These are phyloP conservation scores for Boletus rufocinnamomeus DNA, from an alignment of 768 basidiomycete genomes.

Conservation along the genomic window DNA sequence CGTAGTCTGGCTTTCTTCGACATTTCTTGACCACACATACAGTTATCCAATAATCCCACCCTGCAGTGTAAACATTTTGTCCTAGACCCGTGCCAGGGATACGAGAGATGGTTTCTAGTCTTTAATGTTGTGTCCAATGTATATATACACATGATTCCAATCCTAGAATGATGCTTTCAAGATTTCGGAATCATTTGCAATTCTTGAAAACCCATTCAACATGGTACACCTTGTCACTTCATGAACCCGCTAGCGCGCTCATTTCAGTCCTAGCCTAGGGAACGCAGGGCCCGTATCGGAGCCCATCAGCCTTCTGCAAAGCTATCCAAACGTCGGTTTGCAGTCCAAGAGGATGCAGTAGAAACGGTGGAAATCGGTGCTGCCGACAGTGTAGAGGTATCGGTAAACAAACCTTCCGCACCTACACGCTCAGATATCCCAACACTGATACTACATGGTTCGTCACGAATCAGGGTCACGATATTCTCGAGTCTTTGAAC, in stretches of 20 bases:
- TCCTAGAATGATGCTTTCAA: too few relatives aligned
- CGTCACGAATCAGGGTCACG: slow-evolving; percentile 39
- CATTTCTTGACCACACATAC: background rate
- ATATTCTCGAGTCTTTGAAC: slow-evolving; percentile 43
- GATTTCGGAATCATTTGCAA: background rate
- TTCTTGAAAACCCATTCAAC: background rate
- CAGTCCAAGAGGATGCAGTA: slow-evolving; percentile 49
- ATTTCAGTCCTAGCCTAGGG: slow-evolving; percentile 33
- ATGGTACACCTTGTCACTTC: slow-evolving; percentile 24
- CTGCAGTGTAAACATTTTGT: background rate
- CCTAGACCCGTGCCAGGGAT: background rate
- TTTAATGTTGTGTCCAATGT: background rate
- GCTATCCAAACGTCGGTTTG: slow-evolving; percentile 49
- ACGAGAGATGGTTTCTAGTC: background rate
- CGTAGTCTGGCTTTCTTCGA: slow-evolving; percentile 1
- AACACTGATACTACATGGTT: background rate
- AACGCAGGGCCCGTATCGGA: slow-evolving; percentile 43
- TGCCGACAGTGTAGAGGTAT: slow-evolving; percentile 31
- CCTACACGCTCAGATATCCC: background rate
- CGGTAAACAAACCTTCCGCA: slow-evolving; percentile 38
- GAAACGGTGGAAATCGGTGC: slow-evolving; percentile 51
- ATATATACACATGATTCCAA: background rate
- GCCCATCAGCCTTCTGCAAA: slow-evolving; percentile 56
- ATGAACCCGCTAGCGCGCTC: slow-evolving; percentile 2
- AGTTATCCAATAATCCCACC: background rate